A percentile compares a stretch with the other conserved stretches of the same genome.
Evolutionary conservation across 2,329 filamentous ascomycete genomes (phyloP).

Genomic region (Monosporascus sp.): DNA sequence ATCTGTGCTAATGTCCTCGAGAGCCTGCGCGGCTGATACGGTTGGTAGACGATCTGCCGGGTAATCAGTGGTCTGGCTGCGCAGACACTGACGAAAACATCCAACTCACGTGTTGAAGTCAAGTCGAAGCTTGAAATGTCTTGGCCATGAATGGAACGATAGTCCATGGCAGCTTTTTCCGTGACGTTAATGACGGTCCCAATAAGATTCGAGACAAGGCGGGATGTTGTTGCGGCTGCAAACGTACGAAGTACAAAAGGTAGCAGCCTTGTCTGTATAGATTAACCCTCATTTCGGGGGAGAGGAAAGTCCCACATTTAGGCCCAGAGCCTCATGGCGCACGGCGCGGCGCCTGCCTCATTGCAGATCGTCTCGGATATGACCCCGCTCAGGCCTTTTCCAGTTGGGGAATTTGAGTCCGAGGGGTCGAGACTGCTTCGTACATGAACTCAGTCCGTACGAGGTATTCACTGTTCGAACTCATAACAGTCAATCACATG

Average conservation of each 20-base stretch:
- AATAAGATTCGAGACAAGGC: neutral
- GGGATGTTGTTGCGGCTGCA: too few species aligned
- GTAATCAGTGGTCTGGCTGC: conserved; percentile 8
- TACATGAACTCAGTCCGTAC: neutral
- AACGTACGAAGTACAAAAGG: too few species aligned
- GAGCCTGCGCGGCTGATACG: conserved; percentile 67
- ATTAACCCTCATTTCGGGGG: neutral
- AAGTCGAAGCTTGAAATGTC: conserved; percentile 58
- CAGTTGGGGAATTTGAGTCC: neutral
- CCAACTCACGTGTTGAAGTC: conserved; percentile 44
- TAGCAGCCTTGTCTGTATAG: too few species aligned
- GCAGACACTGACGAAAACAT: conserved; percentile 5
- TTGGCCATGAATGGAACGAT: conserved; percentile 53
- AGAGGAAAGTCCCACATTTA: neutral
- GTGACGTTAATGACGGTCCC: conserved; percentile 1
- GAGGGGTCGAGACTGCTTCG: neutral
- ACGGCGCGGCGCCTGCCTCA: neutral
- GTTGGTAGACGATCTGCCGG: conserved; percentile 67
- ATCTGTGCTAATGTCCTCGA: conserved; percentile 53
- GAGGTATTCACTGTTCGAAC: neutral
- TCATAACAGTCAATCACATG: neutral
- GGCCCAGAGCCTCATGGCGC: neutral
- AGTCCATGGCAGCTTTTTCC: conserved; percentile 41
- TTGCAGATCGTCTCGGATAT: neutral
- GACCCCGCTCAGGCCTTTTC: neutral